Evolutionary conservation across 2,329 filamentous ascomycete species (phyloP), one percentile per base, ranked within the genome.

Genomic region (Hypomyces perniciosus): DNA sequence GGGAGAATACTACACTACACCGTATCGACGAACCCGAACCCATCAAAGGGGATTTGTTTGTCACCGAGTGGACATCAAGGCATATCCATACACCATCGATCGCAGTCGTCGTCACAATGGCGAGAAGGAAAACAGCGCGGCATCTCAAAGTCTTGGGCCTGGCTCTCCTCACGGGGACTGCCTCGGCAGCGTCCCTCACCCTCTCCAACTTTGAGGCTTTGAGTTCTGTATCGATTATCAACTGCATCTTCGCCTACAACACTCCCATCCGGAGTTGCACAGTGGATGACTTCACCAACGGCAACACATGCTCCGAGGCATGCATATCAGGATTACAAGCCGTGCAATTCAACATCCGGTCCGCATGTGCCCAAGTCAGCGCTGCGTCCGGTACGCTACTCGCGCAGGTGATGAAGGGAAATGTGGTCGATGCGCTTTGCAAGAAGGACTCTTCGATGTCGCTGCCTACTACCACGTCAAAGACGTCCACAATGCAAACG

Each of bases 191-290:
- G n/a, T 56, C 54, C 1, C 46, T 65, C n/a, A 61, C 58, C 4
- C 64, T 76, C 29, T 66, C 70, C 42, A 66, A 67, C 56, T 71
- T 76, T 50, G 65, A 75, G 49, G 60, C 66, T 39, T 65, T 76
- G 49, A 60, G 64, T n/a, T 61, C 67, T 8, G 54, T 64, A n/a
- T 58, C 64, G 4, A 61, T 71, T 0, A 49, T 69, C 34, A 57
- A 56, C 39, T 77, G 74, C 56, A 60, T 68, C 10, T 57, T 67
- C 35, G 72, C 69, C 33, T 77, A 77, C 61, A 70, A 72, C 56
- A 61, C 62, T 5, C 66, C 66, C 5, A 66, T 77, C 28, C 39
- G 50, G n/a, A 64, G 65, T 45, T 77, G 74, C 58, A 51, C 46
- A 4, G 33, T 57, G 4, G 29, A 49, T 49, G 73, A 76, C 56